Base-by-base conservation (phyloP, 2,329 filamentous ascomycete genomes). In the Aspergillus proliferans region DNA sequence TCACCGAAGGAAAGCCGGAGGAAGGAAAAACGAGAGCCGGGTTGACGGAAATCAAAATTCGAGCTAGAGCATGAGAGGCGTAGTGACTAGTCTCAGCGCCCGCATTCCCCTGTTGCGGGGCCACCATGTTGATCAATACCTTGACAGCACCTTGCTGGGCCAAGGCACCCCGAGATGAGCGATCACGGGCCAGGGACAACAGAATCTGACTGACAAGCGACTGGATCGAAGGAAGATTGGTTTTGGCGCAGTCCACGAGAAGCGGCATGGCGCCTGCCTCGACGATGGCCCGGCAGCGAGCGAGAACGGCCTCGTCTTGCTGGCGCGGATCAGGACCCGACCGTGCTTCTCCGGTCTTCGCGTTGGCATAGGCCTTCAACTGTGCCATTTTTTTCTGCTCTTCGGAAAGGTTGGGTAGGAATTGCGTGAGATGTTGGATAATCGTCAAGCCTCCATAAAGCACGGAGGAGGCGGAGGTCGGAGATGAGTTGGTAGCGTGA, bases 71-170 rank as follows among this genome's bases (percentile, higher is more conserved):
- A 63, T 91, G 93, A 1, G 86, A 87, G 10, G 88, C 84, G 39
- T 78, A 81, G 21, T 82, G 78, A 21, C 63, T 64, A 3, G 70
- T 68, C 46, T 74, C 70, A 2, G 64, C 52, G 19, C 58, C 67
- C 51, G 58, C 59, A 53, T 75, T 78, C 52, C 62, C 70, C 51
- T 60, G 65, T 48, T 62, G 65, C 6, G 66, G 64, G 34, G 62
- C 67, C 52, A 78, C 83, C 84, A 47, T 85, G 80, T 85, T 80
- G 22, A 97, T 79, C 19, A 97, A 78, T 1, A 96, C 79, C 59
- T 87, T 93, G 15, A 96, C 81, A 2, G 88, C 89, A n/a, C 93
- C 93, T 75, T 97, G 91, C 63, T 97, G 93, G 3, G 90, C 88
- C 55, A 98, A 83, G 44, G 82, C 78, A 0, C 89, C 87, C 9